Percentiles rank a stretch among this genome's conserved stretches.
These are phyloP conservation scores for Spinellus fusiger DNA, from an alignment of 192 early-diverging fungal genomes.

Conservation along the genomic window DNA sequence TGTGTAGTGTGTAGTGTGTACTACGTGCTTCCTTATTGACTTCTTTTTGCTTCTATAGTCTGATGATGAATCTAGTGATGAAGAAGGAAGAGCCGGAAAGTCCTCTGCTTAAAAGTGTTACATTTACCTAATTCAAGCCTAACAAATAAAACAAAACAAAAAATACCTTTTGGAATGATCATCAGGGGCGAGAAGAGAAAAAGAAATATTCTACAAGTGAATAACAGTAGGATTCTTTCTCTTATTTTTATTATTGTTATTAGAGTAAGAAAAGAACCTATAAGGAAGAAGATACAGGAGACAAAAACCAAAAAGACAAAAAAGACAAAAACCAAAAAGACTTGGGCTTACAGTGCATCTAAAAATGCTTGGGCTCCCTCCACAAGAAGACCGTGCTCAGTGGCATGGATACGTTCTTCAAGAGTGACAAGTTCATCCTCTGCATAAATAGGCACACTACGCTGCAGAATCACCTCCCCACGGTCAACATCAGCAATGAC, in stretches of 20 bases:
- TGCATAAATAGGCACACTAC: conserved; percentile 69
- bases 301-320: background rate
- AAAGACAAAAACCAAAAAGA: background rate
- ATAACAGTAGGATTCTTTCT: too few relatives aligned
- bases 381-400: conserved; percentile 87
- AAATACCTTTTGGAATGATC: too few relatives aligned
- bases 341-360: conserved; percentile 26
- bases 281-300: background rate
- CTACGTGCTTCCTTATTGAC: background rate
- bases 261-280: background rate
- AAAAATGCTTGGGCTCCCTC: conserved; percentile 57
- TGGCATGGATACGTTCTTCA: conserved; percentile 83
- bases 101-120: too few relatives aligned
- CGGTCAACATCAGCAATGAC: conserved; percentile 95
- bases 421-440: conserved; percentile 75
- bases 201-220: too few relatives aligned
- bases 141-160: too few relatives aligned
- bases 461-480: conserved; percentile 80
- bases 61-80: too few relatives aligned
- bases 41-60: background rate
- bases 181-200: too few relatives aligned
- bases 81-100: too few relatives aligned
- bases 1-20: background rate
- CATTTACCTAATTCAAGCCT: too few relatives aligned
- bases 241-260: background rate